Evolutionary conservation across 345 rosid species (phyloP), one percentile per base, ranked within the genome.

Genomic region (Syzygium grande): DNA sequence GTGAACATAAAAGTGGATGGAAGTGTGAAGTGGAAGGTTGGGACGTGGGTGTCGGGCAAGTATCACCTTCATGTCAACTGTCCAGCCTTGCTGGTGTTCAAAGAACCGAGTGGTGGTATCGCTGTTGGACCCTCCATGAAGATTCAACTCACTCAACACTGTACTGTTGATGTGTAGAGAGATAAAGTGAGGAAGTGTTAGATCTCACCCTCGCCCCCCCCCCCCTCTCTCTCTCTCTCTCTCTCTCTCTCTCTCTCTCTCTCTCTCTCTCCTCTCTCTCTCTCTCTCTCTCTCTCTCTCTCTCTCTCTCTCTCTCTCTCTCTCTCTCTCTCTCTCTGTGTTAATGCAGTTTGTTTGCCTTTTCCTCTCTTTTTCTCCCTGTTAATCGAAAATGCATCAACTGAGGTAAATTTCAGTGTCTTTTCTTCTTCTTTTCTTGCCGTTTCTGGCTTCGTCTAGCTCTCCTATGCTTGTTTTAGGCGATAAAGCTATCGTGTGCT

Each of bases 21-120:
- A 34, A 87, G 68, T 41, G 85, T 95, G 55, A 94, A 88, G 88
- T 97, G 96, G 96, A 96, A 93, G 84, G 96, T 96, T 12, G 99
- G 99, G 6, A 89, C 98, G 11, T 95, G 95, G 96, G 85, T 94
- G 51, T 95, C 99, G 0, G 94, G 98, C 5, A 87, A 85, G 87
- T 97, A 97, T 87, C 94, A 86, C 6, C 56, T 97, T 80, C 90
- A 88, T 8, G 96, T 89, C 10, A 95, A 90, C 49, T 96, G 99
- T 87, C 99, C 99, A 1, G 90, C 90, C 3, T 46, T 88, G 90
- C 56, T 88, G 78, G 85, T 85, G 85, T 86, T 88, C 46, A 56
- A 88, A 85, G 61, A 29, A 95, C 95, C 6, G 91, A 77, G n/a
- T 38, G 52, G 88, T 34, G 91, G 88, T 3, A 14, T 89, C 54